phyloP scores from a whole-genome alignment of 1,284 basidiomycete genomes.

The Trametes pubescens region DNA sequence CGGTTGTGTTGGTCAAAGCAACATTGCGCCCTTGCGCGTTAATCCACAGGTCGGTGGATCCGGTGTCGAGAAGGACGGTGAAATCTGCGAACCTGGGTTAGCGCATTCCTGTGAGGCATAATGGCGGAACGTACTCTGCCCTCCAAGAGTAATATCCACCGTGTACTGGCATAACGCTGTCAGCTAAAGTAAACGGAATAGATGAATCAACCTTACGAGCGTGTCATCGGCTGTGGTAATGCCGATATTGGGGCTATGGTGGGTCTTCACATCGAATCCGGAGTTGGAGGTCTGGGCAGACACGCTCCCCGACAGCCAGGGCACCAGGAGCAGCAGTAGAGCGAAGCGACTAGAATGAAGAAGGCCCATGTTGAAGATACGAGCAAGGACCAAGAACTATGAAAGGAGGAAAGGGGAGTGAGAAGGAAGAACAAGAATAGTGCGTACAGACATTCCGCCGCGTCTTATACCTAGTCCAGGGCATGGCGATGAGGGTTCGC shows the following conservation, averaged over 20 bases:
- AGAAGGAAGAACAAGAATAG: background rate
- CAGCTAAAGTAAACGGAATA: background rate
- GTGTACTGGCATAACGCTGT: background rate
- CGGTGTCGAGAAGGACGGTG: constrained; percentile 8
- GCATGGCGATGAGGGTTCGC: constrained; percentile 1
- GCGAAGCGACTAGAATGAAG: background rate
- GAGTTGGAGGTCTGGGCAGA: background rate
- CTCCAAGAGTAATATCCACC: constrained; percentile 10
- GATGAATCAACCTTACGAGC: background rate
- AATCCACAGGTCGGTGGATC: constrained; percentile 1
- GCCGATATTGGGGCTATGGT: constrained; percentile 1
- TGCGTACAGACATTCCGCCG: background rate
- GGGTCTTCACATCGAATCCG: constrained; percentile 1
- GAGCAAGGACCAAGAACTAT: background rate
- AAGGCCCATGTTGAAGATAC: background rate
- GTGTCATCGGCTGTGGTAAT: background rate
- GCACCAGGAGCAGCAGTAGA: background rate
- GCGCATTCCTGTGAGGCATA: no score
- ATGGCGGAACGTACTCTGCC: background rate
- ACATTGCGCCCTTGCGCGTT: constrained; percentile 18
- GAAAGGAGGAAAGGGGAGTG: background rate
- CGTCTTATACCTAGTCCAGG: background rate
- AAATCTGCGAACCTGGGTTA: background rate
- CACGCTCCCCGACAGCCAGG: background rate
- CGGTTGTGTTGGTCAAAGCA: constrained; percentile 33